Conservation (phyloP, 495 filamentous ascomycete genomes). For the Astrothelium subdiscretum region DNA sequence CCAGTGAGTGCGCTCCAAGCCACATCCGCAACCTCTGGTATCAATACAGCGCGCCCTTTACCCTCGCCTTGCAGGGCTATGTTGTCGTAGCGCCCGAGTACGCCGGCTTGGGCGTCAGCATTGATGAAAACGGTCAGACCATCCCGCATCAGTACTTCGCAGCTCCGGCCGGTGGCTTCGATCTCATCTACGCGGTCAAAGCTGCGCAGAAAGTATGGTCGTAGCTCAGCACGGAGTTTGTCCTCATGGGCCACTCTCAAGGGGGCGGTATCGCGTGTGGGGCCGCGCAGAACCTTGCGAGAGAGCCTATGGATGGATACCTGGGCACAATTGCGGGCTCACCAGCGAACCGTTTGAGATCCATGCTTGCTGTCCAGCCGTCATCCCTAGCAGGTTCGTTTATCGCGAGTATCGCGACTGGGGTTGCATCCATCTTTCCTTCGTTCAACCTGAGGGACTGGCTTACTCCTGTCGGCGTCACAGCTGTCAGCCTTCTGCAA, state of each 20-base stretch:
- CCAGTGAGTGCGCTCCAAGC: slow-evolving; percentile 33
- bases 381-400: not conserved
- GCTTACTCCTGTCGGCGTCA: not conserved
- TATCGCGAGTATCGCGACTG: not conserved
- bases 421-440: not conserved
- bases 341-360: slow-evolving; percentile 12
- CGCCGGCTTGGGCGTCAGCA: slow-evolving; percentile 40
- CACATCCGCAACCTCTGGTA: slow-evolving; percentile 37
- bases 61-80: slow-evolving; percentile 38
- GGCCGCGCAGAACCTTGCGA: slow-evolving; percentile 27
- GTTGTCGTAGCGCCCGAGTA: slow-evolving; percentile 47
- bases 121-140: slow-evolving; percentile 22
- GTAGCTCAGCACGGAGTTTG: slow-evolving; percentile 28
- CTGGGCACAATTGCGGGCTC: slow-evolving; percentile 31
- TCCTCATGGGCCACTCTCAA: slow-evolving; percentile 38
- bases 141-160: slow-evolving; percentile 30
- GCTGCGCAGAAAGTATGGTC: slow-evolving; percentile 35
- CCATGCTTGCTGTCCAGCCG: not conserved
- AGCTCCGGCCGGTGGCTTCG: slow-evolving; percentile 33
- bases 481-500: not conserved
- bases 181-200: slow-evolving; percentile 33
- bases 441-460: not conserved
- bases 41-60: slow-evolving; percentile 31
- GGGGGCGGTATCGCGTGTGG: slow-evolving; percentile 38
- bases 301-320: slow-evolving; percentile 26